A percentile compares a stretch with the other conserved stretches of the same genome.
Evolutionary conservation across 177 flowering plant genomes (phyloP).

Genomic region (Vitis hybrid): DNA sequence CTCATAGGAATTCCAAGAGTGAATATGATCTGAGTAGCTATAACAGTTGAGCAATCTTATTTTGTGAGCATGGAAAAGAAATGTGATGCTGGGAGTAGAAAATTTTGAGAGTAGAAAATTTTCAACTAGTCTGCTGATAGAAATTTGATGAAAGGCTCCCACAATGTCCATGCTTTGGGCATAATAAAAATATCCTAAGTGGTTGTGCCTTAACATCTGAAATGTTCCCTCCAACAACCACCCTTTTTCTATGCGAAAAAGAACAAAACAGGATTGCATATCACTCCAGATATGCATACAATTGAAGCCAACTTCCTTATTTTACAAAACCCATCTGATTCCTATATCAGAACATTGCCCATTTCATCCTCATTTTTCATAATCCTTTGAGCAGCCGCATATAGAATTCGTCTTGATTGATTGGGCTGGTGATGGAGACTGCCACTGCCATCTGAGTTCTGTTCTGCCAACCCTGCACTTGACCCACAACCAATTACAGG

Average conservation of each 20-base stretch:
- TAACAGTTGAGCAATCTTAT: too few species aligned
- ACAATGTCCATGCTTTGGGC: too few species aligned
- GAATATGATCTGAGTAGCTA: too few species aligned
- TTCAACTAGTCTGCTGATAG: too few species aligned
- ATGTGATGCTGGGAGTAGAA: too few species aligned
- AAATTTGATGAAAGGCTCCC: too few species aligned
- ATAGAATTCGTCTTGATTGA: too few species aligned
- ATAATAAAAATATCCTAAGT: too few species aligned
- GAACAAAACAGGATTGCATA: not conserved
- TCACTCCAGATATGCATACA: not conserved
- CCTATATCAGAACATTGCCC: not conserved
- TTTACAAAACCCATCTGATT: not conserved
- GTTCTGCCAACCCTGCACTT: not conserved
- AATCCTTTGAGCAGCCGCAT: too few species aligned
- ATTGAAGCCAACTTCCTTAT: conserved; percentile 1
- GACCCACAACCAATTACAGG: not conserved
- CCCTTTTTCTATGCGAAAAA: not conserved
- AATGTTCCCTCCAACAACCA: conserved; percentile 2
- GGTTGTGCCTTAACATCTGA: conserved; percentile 12
- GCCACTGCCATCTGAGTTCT: conserved; percentile 3
- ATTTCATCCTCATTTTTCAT: not conserved
- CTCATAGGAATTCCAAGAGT: too few species aligned
- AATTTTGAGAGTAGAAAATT: too few species aligned
- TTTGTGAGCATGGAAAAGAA: too few species aligned
- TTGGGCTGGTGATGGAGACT: not conserved